These are phyloP conservation scores for Ceratocystis lukuohia DNA, from an alignment of 2,329 filamentous ascomycete genomes.

Conservation along the genomic window DNA sequence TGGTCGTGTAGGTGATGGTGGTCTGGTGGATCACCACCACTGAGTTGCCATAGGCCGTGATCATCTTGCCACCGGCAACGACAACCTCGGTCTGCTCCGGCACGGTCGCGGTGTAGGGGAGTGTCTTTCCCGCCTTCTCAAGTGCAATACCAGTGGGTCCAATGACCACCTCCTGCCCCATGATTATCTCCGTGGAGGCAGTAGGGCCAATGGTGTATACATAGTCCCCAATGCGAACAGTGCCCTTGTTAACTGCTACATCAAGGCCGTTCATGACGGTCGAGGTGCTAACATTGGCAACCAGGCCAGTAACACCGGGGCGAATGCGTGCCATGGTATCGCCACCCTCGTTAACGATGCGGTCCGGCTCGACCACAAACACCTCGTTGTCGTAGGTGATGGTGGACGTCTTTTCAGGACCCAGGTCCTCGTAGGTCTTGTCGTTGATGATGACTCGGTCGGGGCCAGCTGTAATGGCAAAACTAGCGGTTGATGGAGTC, in stretches of 20 bases:
- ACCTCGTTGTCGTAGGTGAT: constrained; percentile 31
- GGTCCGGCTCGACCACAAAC: constrained; percentile 37
- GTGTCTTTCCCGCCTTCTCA: constrained; percentile 25
- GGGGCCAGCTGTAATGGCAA: constrained; percentile 34
- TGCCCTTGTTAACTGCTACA: constrained; percentile 32
- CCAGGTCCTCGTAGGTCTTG: constrained; percentile 32
- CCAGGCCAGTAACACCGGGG: constrained; percentile 25
- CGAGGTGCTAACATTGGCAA: constrained; percentile 27
- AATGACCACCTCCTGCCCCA: constrained; percentile 27
- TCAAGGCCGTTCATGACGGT: constrained; percentile 30
- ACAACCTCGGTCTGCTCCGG: constrained; percentile 32
- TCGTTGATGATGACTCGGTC: constrained; percentile 36
- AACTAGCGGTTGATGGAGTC: constrained; percentile 20
- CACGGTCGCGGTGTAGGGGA: constrained; percentile 27
- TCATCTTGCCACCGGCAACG: constrained; percentile 36
- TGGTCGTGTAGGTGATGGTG: constrained; percentile 35
- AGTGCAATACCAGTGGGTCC: constrained; percentile 27
- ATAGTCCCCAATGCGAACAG: constrained; percentile 32
- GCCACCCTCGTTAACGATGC: constrained; percentile 18
- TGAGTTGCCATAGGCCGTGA: constrained; percentile 32
- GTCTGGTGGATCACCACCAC: constrained; percentile 31
- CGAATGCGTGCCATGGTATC: constrained; percentile 33
- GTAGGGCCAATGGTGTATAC: constrained; percentile 32
- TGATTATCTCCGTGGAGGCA: constrained; percentile 25
- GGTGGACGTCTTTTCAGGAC: constrained; percentile 29